Conservation (phyloP, 1,284 basidiomycete genomes). For the Ganoderma lingzhi region DNA sequence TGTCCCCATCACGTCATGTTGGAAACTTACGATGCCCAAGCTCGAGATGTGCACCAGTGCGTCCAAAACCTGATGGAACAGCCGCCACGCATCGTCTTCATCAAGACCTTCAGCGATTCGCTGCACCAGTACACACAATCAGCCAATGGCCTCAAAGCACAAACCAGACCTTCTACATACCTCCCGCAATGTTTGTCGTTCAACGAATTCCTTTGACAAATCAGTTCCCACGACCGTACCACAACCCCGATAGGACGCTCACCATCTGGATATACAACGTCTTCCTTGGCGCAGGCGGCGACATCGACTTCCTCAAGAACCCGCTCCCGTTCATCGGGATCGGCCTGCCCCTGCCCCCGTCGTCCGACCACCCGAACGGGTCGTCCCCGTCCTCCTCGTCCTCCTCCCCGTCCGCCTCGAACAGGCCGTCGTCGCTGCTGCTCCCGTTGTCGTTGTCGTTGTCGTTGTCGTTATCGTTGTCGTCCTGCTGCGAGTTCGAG, state of each 20-base stretch:
- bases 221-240: slow-evolving; percentile 10
- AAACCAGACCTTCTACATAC: slow-evolving; percentile 44
- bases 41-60: slow-evolving; percentile 92
- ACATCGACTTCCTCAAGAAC: slow-evolving; percentile 17
- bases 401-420: slow-evolving; percentile 8
- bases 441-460: slow-evolving; percentile 51
- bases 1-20: neutral
- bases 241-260: neutral
- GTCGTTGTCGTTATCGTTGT: slow-evolving; percentile 48
- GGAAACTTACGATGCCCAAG: slow-evolving; percentile 74
- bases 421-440: slow-evolving; percentile 44
- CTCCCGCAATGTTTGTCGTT: slow-evolving; percentile 84
- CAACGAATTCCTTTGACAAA: slow-evolving; percentile 83
- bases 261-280: slow-evolving; percentile 94
- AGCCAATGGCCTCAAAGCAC: neutral
- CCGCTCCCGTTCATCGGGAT: slow-evolving; percentile 23
- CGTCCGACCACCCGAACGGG: slow-evolving; percentile 23
- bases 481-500: slow-evolving; percentile 48
- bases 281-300: slow-evolving; percentile 51
- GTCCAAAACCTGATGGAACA: slow-evolving; percentile 94
- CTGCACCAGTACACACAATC: slow-evolving; percentile 44
- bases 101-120: slow-evolving; percentile 82
- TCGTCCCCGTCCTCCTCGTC: slow-evolving; percentile 33
- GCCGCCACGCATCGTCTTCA: slow-evolving; percentile 88
- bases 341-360: slow-evolving; percentile 12